These are phyloP conservation scores for Oryza glumipatula DNA, from an alignment of 176 grass and related monocot genomes.

Conservation along the genomic window DNA sequence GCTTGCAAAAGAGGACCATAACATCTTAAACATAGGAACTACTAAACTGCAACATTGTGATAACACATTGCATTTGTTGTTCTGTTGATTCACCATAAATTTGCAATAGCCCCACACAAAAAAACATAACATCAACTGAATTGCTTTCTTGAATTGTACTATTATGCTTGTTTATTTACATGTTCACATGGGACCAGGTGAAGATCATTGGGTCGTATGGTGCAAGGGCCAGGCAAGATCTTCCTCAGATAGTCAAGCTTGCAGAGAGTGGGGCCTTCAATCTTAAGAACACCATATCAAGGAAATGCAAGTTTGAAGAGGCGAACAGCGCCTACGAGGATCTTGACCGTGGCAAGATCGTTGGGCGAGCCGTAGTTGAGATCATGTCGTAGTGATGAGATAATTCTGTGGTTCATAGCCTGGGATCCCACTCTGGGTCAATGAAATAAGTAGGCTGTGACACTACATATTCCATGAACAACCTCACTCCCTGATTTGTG, in stretches of 20 bases:
- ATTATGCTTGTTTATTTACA: constrained; percentile 4
- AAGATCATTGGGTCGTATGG: constrained; percentile 98
- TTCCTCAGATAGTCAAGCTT: constrained; percentile 95
- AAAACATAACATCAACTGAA: not conserved
- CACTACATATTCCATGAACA: not conserved
- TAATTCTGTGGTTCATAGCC: not conserved
- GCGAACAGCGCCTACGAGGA: constrained; percentile 58
- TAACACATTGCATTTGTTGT: not conserved
- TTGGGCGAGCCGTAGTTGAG: constrained; percentile 87
- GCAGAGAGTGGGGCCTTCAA: constrained; percentile 82
- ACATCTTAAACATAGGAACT: not conserved
- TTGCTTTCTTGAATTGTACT: not conserved
- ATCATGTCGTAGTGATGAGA: constrained; percentile 55
- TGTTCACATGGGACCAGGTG: constrained; percentile 53
- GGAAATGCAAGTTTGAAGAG: constrained; percentile 97
- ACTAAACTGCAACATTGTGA: not conserved
- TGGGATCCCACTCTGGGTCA: constrained; percentile 1
- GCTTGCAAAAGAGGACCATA: not conserved
- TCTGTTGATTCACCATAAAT: not conserved
- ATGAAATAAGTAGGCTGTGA: constrained; percentile 16
- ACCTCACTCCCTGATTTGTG: constrained; percentile 6
- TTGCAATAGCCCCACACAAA: not conserved
- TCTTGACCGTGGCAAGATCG: constrained; percentile 55
- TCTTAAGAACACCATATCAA: constrained; percentile 72
- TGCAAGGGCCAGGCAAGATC: constrained; percentile 97